Evolutionary conservation across 768 basidiomycete genomes (phyloP), one percentile per base, ranked within the genome.

Genomic region (Phaeolepiota aurea): DNA sequence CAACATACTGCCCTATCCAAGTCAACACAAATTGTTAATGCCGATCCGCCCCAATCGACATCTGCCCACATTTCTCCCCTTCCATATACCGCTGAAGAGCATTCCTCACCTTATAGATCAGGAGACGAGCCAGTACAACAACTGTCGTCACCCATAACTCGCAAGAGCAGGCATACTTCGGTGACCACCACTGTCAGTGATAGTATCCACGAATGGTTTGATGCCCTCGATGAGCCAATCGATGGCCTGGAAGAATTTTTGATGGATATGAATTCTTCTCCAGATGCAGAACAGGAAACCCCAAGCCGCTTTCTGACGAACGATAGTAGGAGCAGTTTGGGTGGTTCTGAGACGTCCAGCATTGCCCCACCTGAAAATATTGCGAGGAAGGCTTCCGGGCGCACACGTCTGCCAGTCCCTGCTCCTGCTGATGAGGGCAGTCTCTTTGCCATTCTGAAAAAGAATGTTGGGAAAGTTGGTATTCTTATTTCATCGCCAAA

Each of bases 401-500:
- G 47, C 19, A 28, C 41, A 28, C 62, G 63, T 37, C 62, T 87
- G 36, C 84, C 86, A 13, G 72, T 74, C 14, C 68, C 69, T 4
- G 67, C 76, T 12, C 65, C 74, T 16, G 76, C 73, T 2, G 87
- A 90, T 40, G 86, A 91, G 61, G 85, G 86, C 7, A 88, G 87
- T 53, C 62, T 91, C 23, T 87, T 90, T 51, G 64, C 82, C 1
- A 78, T 91, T 21, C 61, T 92, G 34, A 88, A 88, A 64, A 90
- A 88, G 63, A 91, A 87, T 51, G 81, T 91, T 35, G 88, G 88
- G 39, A 90, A 89, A 69, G 88, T 87, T 38, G 14, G 52, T 35
- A 19, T 23, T 42, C 44, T 14, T 31, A 21, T 19, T 44, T 41
- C 42, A 9, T 20, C 34, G 21, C 5, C 12, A 12, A 22, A 48